These are phyloP conservation scores for Henckelia pumila DNA, from an alignment of 257 asterid genomes.

Conservation along the genomic window DNA sequence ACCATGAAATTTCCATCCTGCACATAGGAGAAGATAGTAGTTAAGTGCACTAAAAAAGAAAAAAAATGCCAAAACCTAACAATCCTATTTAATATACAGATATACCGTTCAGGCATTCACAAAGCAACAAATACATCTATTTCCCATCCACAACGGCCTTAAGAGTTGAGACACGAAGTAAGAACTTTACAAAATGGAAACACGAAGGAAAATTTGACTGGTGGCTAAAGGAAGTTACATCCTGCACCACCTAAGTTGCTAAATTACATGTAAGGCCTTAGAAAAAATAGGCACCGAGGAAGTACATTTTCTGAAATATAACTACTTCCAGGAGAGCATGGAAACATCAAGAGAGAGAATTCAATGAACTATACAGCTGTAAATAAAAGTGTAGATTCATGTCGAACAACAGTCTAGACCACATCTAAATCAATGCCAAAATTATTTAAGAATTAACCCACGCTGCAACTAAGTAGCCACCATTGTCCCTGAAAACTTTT, in stretches of 20 bases:
- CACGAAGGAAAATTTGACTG: no score
- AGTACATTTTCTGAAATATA: no score
- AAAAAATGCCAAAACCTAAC: conserved; percentile 4
- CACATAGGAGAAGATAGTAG: conserved; percentile 27
- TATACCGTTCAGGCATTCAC: conserved; percentile 2
- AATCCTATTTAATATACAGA: conserved; percentile 15
- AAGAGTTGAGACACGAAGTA: conserved; percentile 18
- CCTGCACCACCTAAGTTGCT: no score
- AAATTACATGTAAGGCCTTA: no score
- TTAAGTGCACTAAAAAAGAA: conserved; percentile 24
- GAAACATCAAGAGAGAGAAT: conserved; percentile 1
- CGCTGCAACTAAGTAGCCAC: conserved; percentile 12
- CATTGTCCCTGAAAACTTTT: conserved; percentile 9
- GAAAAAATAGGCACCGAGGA: no score
- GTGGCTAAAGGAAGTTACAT: background rate
- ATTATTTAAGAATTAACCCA: conserved; percentile 12
- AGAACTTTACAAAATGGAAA: conserved; percentile 17
- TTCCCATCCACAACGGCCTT: conserved; percentile 9
- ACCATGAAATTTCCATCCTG: conserved; percentile 99
- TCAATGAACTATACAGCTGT: background rate
- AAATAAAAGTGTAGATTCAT: conserved; percentile 15
- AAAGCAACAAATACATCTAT: conserved; percentile 18
- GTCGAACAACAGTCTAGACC: conserved; percentile 17
- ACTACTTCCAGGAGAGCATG: no score
- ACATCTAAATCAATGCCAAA: conserved; percentile 13